Evolutionary conservation across 352 stramenopile genomes (phyloP), one percentile per base, ranked within the genome.

Genomic region (Aphanomyces euteiches): DNA sequence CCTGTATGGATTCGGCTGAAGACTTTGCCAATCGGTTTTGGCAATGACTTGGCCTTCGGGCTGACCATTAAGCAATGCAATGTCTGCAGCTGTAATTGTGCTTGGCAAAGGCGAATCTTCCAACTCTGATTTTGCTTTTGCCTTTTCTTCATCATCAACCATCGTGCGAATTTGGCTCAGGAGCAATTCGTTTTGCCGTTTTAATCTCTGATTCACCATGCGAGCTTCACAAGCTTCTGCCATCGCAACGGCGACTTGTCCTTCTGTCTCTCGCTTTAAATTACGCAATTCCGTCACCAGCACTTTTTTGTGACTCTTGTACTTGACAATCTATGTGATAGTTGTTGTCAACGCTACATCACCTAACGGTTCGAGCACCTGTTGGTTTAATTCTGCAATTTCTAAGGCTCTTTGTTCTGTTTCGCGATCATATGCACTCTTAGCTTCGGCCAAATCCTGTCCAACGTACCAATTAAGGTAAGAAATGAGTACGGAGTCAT

Each of bases 131-230:
- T 7, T 40, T 74, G 48, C 28, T 79, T 72, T 39, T 76, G 67
- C n/a, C 56, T 66, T 12, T 28, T 28, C 28, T 48, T 79, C 74
- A 67, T 90, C 84, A 50, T 89, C 79, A 17, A 91, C 84, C 0
- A 94, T 74, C 28, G 84, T 84, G 37, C 84, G 74, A 54, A 94
- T 92, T 54, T 94, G 86, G 4, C 80, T 92, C 50, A 94, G 40
- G 37, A 94, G 56, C 47, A 94, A 67, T 66, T 91, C 84, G 59
- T 94, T 94, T 68, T 94, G 86, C 69, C 84, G 89, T 66, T 94
- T 92, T 60, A 94, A 66, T 3, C 86, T 77, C 43, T 79, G 82
- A 63, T 94, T 92, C 54, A 92, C 86, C 86, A 94, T 94, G n/a
- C 86, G 80, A n/a, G 86, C 82, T 67, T 94, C 86, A 48, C 77